Conservation (phyloP, 495 filamentous ascomycete species). For the Melanomma pulvis-pyrius region DNA sequence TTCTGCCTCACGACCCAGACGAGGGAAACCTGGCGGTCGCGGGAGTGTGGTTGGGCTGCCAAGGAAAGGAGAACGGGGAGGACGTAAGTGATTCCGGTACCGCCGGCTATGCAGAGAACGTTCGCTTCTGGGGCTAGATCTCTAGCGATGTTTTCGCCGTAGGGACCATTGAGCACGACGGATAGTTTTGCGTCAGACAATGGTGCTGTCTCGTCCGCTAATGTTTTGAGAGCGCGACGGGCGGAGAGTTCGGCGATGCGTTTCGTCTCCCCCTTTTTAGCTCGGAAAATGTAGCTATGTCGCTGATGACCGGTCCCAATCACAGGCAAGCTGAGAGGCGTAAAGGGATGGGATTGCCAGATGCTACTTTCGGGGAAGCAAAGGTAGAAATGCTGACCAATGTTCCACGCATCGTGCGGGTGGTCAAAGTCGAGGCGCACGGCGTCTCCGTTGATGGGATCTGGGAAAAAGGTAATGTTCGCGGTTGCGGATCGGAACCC, state of each 20-base stretch:
- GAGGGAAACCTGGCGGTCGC: conserved; percentile 52
- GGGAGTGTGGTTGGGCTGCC: conserved; percentile 44
- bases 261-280: conserved; percentile 62
- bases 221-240: background rate
- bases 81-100: conserved; percentile 66
- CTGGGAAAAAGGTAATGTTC: conserved; percentile 51
- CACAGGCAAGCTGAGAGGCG: conserved; percentile 56
- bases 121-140: conserved; percentile 47
- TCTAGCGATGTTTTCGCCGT: conserved; percentile 54
- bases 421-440: conserved; percentile 61
- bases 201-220: background rate
- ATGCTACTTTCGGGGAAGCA: conserved; percentile 61
- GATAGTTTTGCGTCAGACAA: conserved; percentile 39
- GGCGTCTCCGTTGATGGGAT: conserved; percentile 52
- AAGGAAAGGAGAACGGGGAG: conserved; percentile 57
- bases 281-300: conserved; percentile 66
- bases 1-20: conserved; percentile 62
- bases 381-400: conserved; percentile 69
- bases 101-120: conserved; percentile 63
- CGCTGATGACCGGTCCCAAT: conserved; percentile 41
- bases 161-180: conserved; percentile 61
- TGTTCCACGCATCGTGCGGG: conserved; percentile 57
- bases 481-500: conserved; percentile 57
- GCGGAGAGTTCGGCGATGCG: conserved; percentile 50
- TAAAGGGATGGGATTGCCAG: conserved; percentile 73